A percentile compares a stretch with the other conserved stretches of the same genome.
phyloP scores from a whole-genome alignment of 2,329 filamentous ascomycete species.

The Alternaria arbusti region DNA sequence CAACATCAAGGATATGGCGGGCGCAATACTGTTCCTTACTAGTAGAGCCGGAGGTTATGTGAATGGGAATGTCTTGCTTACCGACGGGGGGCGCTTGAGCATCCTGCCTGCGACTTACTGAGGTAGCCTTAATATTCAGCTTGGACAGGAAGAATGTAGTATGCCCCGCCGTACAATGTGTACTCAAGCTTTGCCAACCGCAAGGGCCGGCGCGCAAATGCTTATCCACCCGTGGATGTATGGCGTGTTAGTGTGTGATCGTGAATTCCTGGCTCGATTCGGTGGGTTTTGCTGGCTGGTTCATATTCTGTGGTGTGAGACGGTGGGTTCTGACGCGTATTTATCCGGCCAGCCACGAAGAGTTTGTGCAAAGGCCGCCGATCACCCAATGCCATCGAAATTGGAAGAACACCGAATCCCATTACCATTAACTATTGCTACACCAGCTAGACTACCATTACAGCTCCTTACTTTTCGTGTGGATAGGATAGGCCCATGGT shows the following conservation, averaged over 20 bases:
- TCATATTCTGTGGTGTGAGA: neutral
- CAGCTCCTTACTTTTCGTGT: neutral
- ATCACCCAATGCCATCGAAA: neutral
- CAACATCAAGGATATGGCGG: slow-evolving; percentile 51
- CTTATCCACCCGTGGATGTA: neutral
- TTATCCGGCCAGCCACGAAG: neutral
- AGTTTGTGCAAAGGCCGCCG: neutral
- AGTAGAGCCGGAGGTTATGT: slow-evolving; percentile 50
- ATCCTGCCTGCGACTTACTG: slow-evolving; percentile 21
- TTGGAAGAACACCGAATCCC: neutral
- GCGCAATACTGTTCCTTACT: slow-evolving; percentile 52
- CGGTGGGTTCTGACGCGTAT: neutral
- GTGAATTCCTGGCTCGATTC: neutral
- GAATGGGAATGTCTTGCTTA: slow-evolving; percentile 26
- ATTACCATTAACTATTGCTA: neutral
- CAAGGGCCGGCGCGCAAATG: neutral
- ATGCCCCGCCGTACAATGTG: neutral
- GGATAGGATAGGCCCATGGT: neutral
- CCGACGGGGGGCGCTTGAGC: slow-evolving; percentile 20
- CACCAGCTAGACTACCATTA: neutral
- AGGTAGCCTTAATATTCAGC: neutral
- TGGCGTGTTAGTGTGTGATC: neutral
- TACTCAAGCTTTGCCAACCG: neutral
- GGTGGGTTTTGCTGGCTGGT: neutral
- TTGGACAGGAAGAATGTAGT: neutral